phyloP scores from a whole-genome alignment of 148 eudicot genomes.

The Beta vulgaris region DNA sequence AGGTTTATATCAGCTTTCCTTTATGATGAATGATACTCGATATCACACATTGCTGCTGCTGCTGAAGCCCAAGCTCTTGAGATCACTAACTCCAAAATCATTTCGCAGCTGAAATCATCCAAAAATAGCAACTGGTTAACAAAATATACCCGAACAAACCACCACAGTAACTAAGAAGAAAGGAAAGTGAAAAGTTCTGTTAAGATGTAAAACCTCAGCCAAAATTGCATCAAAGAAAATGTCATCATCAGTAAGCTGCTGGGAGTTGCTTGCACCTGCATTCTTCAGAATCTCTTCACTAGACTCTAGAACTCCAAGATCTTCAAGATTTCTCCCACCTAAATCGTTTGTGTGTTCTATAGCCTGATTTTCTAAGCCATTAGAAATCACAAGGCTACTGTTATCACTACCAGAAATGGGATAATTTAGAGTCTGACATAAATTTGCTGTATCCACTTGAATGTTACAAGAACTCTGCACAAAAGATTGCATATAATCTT shows the following conservation, averaged over 20 bases:
- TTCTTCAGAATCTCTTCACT: background rate
- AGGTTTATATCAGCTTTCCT: background rate
- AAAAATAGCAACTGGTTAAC: background rate
- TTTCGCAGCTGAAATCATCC: conserved; percentile 7
- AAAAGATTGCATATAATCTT: background rate
- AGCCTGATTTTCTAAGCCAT: background rate
- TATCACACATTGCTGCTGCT: background rate
- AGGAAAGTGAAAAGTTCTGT: background rate
- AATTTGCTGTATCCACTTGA: background rate
- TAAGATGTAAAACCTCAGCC: conserved; percentile 18
- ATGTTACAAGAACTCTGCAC: conserved; percentile 1
- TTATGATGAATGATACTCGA: background rate
- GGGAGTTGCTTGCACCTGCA: background rate
- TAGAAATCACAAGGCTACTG: background rate
- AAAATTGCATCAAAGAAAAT: conserved; percentile 8
- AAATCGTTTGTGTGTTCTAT: conserved; percentile 10
- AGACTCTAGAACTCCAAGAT: background rate
- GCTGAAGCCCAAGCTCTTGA: conserved; percentile 11
- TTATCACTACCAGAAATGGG: background rate
- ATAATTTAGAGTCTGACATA: background rate
- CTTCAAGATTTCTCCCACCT: background rate
- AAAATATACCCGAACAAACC: background rate
- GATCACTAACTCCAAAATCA: conserved; percentile 12
- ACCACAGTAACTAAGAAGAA: too few species aligned
- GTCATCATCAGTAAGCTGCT: conserved; percentile 13